These are phyloP conservation scores for Podospora didyma DNA, from an alignment of 495 filamentous ascomycete species.

Conservation along the genomic window DNA sequence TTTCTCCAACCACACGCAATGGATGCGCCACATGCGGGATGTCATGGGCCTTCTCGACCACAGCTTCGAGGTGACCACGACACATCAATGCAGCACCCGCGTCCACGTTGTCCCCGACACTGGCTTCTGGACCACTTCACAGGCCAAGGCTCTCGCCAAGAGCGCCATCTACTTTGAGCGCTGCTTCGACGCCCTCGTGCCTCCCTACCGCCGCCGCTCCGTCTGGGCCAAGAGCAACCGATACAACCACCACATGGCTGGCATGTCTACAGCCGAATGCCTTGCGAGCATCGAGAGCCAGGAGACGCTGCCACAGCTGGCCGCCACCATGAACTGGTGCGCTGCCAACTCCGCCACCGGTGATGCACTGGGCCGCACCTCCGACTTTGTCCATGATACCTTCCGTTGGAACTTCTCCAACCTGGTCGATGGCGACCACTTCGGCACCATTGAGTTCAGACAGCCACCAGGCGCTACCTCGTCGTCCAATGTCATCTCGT, in stretches of 20 bases:
- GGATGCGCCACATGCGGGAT: slow-evolving; percentile 14
- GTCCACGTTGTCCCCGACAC: slow-evolving; percentile 22
- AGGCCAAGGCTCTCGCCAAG: slow-evolving; percentile 22
- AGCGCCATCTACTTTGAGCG: slow-evolving; percentile 27
- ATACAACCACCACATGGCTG: slow-evolving; percentile 18
- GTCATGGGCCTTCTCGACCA: slow-evolving; percentile 19
- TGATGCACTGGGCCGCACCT: slow-evolving; percentile 8
- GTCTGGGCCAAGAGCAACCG: slow-evolving; percentile 31
- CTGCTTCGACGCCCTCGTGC: slow-evolving; percentile 28
- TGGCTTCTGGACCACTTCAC: slow-evolving; percentile 18
- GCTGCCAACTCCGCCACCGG: slow-evolving; percentile 17
- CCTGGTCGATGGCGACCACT: slow-evolving; percentile 7
- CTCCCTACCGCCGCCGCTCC: slow-evolving; percentile 19
- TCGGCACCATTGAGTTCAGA: slow-evolving; percentile 25
- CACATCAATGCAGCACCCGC: slow-evolving; percentile 25
- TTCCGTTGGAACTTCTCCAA: slow-evolving; percentile 24
- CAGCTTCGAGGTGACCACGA: slow-evolving; percentile 24
- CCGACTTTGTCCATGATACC: slow-evolving; percentile 17
- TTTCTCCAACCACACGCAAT: slow-evolving; percentile 18
- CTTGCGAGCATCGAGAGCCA: slow-evolving; percentile 13
- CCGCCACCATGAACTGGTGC: slow-evolving; percentile 26
- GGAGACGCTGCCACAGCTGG: slow-evolving; percentile 5
- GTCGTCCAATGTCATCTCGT: slow-evolving; percentile 14
- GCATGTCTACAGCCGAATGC: slow-evolving; percentile 10
- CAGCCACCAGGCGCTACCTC: slow-evolving; percentile 19